phyloP scores from a whole-genome alignment of 2,329 filamentous ascomycete species.

The Ambrosiella xylebori region DNA sequence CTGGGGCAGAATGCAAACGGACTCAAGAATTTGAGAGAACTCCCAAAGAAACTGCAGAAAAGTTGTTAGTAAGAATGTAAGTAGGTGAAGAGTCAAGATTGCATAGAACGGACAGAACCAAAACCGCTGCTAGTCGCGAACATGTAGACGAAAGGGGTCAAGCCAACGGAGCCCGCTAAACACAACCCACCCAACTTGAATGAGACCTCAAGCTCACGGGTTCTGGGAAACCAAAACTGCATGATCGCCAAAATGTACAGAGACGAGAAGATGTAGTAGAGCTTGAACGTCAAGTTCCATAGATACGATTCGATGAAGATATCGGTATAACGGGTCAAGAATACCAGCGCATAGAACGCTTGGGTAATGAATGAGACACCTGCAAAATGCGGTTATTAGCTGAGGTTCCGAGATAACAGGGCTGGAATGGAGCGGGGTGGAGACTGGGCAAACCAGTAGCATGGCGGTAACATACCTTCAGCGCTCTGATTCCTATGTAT shows the following conservation, averaged over 20 bases:
- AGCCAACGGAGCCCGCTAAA: constrained; percentile 43
- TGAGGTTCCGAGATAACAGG: neutral
- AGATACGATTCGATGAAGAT: constrained; percentile 40
- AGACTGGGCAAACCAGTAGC: constrained; percentile 2
- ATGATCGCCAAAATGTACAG: constrained; percentile 78
- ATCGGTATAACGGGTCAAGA: constrained; percentile 73
- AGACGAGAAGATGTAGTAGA: constrained; percentile 72
- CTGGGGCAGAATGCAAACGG: constrained; percentile 77
- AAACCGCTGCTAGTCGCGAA: constrained; percentile 18
- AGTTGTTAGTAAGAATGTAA: neutral
- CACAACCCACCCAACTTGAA: constrained; percentile 73
- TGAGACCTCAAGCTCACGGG: constrained; percentile 78
- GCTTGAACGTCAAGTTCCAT: constrained; percentile 73
- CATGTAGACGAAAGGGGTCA: constrained; percentile 46
- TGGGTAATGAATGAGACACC: constrained; percentile 87
- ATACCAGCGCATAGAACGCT: constrained; percentile 70
- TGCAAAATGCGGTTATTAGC: constrained; percentile 19
- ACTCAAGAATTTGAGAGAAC: constrained; percentile 85
- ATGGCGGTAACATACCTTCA: constrained; percentile 36
- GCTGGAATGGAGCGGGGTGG: neutral
- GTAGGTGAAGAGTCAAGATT: neutral
- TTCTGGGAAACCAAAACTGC: constrained; percentile 70
- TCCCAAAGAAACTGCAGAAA: constrained; percentile 54
- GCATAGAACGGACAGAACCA: constrained; percentile 26
- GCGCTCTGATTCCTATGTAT: constrained; percentile 79